Percentiles rank a stretch among this genome's conserved stretches.
phyloP scores from a whole-genome alignment of 2,329 filamentous ascomycete species.

The Aspergillus sclerotialis region DNA sequence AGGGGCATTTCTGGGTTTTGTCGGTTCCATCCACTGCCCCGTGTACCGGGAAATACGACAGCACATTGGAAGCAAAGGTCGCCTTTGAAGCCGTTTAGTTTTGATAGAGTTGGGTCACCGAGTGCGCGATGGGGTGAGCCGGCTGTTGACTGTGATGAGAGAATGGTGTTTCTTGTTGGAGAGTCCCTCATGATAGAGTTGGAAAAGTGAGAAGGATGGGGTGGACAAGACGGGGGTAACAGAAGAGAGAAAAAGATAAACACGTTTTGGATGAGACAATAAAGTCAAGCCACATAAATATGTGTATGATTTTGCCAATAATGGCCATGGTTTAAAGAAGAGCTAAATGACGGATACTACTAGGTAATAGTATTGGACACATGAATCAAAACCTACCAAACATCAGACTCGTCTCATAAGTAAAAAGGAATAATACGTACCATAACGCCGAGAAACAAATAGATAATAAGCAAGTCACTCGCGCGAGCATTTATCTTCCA shows the following conservation, averaged over 20 bases:
- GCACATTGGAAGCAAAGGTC: constrained; percentile 25
- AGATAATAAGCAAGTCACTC: constrained; percentile 10
- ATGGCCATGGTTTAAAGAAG: background rate
- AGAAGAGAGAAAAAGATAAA: background rate
- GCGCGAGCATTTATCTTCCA: constrained; percentile 57
- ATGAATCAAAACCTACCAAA: too few species aligned
- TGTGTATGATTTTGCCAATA: background rate
- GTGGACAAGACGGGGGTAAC: background rate
- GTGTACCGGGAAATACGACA: constrained; percentile 23
- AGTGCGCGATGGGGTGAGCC: constrained; percentile 3
- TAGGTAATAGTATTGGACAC: too few species aligned
- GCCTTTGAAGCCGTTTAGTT: constrained; percentile 11
- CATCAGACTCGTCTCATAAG: background rate
- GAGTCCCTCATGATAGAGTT: constrained; percentile 10
- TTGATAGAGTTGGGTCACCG: constrained; percentile 16
- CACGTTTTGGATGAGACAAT: too few species aligned
- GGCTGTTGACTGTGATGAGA: constrained; percentile 5
- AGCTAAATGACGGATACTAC: too few species aligned
- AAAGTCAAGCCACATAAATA: background rate
- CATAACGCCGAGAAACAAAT: background rate
- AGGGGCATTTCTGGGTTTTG: constrained; percentile 20
- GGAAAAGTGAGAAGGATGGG: constrained; percentile 2
- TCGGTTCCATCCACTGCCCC: constrained; percentile 24
- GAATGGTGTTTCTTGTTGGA: constrained; percentile 9
- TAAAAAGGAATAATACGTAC: background rate